Percentiles rank a stretch among this genome's conserved stretches.
Evolutionary conservation across 2,329 filamentous ascomycete species (phyloP).

Genomic region (Colletotrichum limetticola): DNA sequence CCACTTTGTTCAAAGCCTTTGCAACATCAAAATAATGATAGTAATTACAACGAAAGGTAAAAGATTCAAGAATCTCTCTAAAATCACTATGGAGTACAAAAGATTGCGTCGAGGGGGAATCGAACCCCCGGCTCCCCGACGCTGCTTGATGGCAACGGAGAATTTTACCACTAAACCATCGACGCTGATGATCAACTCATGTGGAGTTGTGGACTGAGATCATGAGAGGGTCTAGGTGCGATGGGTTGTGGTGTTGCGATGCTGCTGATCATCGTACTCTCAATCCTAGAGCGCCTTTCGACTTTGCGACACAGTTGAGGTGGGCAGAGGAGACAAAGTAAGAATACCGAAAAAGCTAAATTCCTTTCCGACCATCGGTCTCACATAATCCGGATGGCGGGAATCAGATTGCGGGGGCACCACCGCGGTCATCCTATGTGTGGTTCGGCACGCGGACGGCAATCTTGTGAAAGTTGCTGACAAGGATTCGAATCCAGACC

Average conservation of each 20-base stretch:
- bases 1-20: no score
- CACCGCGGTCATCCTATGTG: neutral
- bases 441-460: neutral
- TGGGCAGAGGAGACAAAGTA: neutral
- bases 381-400: neutral
- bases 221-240: neutral
- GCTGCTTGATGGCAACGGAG: conserved; percentile 31
- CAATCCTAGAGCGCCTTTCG: neutral
- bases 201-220: rapidly evolving
- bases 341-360: neutral
- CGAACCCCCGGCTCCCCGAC: conserved; percentile 35
- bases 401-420: neutral
- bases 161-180: conserved; percentile 36
- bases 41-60: neutral
- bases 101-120: conserved; percentile 30
- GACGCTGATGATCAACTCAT: neutral
- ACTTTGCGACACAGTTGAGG: neutral
- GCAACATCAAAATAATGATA: neutral
- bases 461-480: neutral
- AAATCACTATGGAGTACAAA: neutral
- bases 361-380: neutral
- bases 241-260: neutral
- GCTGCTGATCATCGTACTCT: neutral
- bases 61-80: no score
- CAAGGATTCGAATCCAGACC: neutral